phyloP scores from a whole-genome alignment of 306 rosid genomes.

The Erythrophleum fordii region DNA sequence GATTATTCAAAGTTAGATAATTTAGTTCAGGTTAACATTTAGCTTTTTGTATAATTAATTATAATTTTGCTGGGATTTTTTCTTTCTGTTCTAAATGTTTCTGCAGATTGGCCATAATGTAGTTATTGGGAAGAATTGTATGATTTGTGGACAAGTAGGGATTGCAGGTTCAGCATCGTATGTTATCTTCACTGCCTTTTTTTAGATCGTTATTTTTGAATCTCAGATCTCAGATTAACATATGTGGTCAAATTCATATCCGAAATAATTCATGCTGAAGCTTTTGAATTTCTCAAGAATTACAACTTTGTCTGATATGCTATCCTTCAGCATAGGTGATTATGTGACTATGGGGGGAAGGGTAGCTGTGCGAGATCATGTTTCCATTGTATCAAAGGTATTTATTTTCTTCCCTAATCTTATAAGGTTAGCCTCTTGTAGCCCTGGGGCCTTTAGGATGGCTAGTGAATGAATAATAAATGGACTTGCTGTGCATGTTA shows the following conservation, averaged over 20 bases:
- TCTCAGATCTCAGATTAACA: slow-evolving; percentile 4
- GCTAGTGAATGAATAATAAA: slow-evolving; percentile 25
- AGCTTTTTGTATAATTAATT: background rate
- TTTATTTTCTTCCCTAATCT: slow-evolving; percentile 22
- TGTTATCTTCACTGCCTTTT: slow-evolving; percentile 26
- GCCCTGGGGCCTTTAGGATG: slow-evolving; percentile 23
- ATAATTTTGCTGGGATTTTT: background rate
- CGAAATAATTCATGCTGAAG: slow-evolving; percentile 32
- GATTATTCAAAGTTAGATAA: slow-evolving; percentile 88
- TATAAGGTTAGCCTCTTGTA: slow-evolving; percentile 22
- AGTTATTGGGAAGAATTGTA: slow-evolving; percentile 76
- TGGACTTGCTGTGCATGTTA: background rate
- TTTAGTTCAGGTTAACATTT: slow-evolving; percentile 83
- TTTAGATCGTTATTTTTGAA: background rate
- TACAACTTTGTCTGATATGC: slow-evolving; percentile 33
- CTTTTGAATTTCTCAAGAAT: slow-evolving; percentile 24
- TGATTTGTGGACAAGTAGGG: slow-evolving; percentile 98
- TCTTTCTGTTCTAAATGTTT: slow-evolving; percentile 39
- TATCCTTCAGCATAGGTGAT: slow-evolving; percentile 73
- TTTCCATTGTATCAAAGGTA: slow-evolving; percentile 80
- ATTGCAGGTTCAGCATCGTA: slow-evolving; percentile 96
- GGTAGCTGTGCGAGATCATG: slow-evolving; percentile 91
- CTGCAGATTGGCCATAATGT: slow-evolving; percentile 93
- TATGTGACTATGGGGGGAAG: slow-evolving; percentile 91
- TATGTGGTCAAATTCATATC: slow-evolving; percentile 20